Evolutionary conservation across 805 yeast genomes (phyloP).

Genomic region (Nakazawaea sp.): DNA sequence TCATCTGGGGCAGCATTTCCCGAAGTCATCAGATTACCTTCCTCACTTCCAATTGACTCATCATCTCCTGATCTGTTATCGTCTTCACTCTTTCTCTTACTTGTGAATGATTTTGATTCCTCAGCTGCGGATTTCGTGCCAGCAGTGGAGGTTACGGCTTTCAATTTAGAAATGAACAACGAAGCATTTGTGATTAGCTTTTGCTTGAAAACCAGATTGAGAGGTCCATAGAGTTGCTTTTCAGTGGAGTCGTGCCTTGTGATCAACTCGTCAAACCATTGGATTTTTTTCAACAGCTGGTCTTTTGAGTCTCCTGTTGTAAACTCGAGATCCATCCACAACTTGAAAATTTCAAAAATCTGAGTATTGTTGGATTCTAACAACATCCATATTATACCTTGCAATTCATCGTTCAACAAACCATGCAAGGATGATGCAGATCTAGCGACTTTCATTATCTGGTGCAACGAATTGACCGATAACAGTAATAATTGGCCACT

Average conservation of each 20-base stretch:
- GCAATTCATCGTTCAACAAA: constrained; percentile 11
- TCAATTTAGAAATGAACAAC: constrained; percentile 17
- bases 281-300: constrained; percentile 14
- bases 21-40: constrained; percentile 14
- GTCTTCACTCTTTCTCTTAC: neutral
- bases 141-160: constrained; percentile 8
- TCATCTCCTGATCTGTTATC: constrained; percentile 10
- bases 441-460: constrained; percentile 19
- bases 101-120: constrained; percentile 4
- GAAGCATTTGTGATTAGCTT: constrained; percentile 24
- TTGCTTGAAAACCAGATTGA: constrained; percentile 18
- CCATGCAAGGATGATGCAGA: neutral
- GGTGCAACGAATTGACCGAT: constrained; percentile 22
- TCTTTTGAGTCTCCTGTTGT: neutral
- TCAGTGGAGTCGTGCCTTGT: constrained; percentile 19
- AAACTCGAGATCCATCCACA: constrained; percentile 17
- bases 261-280: constrained; percentile 24
- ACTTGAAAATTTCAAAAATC: constrained; percentile 15
- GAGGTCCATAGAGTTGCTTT: constrained; percentile 15
- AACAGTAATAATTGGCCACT: constrained; percentile 19
- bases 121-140: constrained; percentile 1
- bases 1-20: constrained; percentile 7
- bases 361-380: constrained; percentile 19
- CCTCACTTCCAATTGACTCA: constrained; percentile 17
- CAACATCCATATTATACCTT: constrained; percentile 24